Evolutionary conservation across 1,284 basidiomycete species (phyloP).

Genomic region (Naganishia cerealis): DNA sequence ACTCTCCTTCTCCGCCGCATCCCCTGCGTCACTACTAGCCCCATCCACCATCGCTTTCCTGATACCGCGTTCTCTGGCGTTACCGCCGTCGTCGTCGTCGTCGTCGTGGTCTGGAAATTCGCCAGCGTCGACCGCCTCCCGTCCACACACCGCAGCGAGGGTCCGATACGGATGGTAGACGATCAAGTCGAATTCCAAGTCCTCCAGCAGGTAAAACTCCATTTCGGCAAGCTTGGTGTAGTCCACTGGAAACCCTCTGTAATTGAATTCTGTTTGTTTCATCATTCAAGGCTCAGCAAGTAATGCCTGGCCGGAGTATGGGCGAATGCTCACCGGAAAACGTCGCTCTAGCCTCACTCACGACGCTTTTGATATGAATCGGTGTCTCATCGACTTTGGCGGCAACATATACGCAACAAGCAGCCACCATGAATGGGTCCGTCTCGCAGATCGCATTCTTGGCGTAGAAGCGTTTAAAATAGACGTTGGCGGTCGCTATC

Average conservation of each 20-base stretch:
- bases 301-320: not conserved
- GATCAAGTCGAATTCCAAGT: conserved; percentile 90
- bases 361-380: conserved; percentile 87
- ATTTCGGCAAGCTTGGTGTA: conserved; percentile 92
- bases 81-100: conserved; percentile 47
- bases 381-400: conserved; percentile 96
- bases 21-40: conserved; percentile 16
- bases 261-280: conserved; percentile 11
- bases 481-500: conserved; percentile 87
- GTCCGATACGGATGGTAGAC: conserved; percentile 93
- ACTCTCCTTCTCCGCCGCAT: conserved; percentile 42
- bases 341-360: conserved; percentile 75
- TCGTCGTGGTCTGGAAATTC: conserved; percentile 48
- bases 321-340: conserved; percentile 65
- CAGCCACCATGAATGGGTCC: conserved; percentile 86
- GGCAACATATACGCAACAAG: conserved; percentile 91
- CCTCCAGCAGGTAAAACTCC: conserved; percentile 97
- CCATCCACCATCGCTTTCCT: not conserved
- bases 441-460: conserved; percentile 92
- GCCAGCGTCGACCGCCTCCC: conserved; percentile 53
- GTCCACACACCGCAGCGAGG: conserved; percentile 70
- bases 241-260: conserved; percentile 71
- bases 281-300: not conserved
- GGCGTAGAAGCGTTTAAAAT: conserved; percentile 90
- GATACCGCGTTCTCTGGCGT: conserved; percentile 15